Base-by-base conservation (phyloP, 768 basidiomycete species). In the Boletus rufocinnamomeus region DNA sequence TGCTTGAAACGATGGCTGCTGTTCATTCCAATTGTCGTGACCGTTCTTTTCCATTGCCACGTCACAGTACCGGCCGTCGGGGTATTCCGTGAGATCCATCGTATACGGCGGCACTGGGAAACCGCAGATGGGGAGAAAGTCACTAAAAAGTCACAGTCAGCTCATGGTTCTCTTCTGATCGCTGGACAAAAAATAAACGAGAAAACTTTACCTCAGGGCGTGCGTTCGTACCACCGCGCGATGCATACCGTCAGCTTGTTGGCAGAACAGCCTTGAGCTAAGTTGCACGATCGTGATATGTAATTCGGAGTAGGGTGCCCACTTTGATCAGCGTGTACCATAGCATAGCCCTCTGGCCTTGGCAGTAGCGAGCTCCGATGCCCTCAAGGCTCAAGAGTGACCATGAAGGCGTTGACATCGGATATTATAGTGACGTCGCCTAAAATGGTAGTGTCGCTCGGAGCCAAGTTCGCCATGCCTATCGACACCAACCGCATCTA, bases 21-120 rank as follows among this genome's bases (percentile, higher is more conserved):
- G 43, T 28, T 19, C 9, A 19, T 38, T 23, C 28, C 21, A 21
- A 40, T 45, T 40, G 48, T 32, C 6, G 48, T 49, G 41, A 40
- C 34, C 41, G n/a, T 27, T 44, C 38, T 13, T 34, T 35, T 14
- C 21, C 28, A 27, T 45, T 63, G 63, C 60, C 63, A 66, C 53
- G 64, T 66, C 63, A 47, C 37, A 14, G 37, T 4, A 23, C 49
- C 28, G 50, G 35, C 30, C 13, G 35, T 54, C 45, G 27, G 27
- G 32, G 27, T 13, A 13, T 23, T 35, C 16, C 38, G 54, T 40
- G 54, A 30, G 52, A 47, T 32, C 17, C 38, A 52, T 37, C 19
- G 40, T 41, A 41, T 23, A 52, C 27, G 55, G 19, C 13, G n/a
- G 23, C n/a, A 19, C 13, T 30, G n/a, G 27, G 57, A 41, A 40